These are phyloP conservation scores for Penicillium sp. DNA, from an alignment of 2,329 filamentous ascomycete species.

Conservation along the genomic window DNA sequence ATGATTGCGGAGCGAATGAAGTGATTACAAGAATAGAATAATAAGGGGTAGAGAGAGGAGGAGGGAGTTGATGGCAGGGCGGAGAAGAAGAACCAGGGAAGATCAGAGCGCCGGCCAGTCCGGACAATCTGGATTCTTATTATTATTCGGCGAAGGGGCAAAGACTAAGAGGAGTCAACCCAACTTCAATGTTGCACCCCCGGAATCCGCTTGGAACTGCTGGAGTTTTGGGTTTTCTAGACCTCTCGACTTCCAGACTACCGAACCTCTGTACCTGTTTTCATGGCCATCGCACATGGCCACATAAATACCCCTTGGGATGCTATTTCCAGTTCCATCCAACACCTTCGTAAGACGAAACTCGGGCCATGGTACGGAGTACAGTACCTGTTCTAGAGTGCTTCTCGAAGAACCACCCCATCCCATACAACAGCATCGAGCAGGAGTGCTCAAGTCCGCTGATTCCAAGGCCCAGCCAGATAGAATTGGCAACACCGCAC, in stretches of 20 bases:
- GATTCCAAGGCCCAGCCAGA: background rate
- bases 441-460: background rate
- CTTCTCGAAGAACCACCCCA: background rate
- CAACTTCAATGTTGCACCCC: background rate
- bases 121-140: constrained; percentile 4
- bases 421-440: background rate
- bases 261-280: background rate
- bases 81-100: background rate
- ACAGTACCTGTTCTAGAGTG: background rate
- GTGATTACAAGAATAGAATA: background rate
- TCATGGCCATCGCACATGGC: background rate
- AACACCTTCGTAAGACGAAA: no score
- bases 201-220: background rate
- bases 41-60: constrained; percentile 16
- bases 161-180: background rate
- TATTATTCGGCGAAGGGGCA: constrained; percentile 1
- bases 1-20: constrained; percentile 15
- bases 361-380: background rate
- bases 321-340: background rate
- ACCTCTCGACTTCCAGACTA: background rate
- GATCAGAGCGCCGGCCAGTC: background rate
- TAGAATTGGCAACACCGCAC: background rate
- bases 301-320: background rate
- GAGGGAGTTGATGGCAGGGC: constrained; percentile 5
- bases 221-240: background rate